Base-by-base conservation (phyloP, 1,139 yeast genomes). In the Saccharomyces hybrid region DNA sequence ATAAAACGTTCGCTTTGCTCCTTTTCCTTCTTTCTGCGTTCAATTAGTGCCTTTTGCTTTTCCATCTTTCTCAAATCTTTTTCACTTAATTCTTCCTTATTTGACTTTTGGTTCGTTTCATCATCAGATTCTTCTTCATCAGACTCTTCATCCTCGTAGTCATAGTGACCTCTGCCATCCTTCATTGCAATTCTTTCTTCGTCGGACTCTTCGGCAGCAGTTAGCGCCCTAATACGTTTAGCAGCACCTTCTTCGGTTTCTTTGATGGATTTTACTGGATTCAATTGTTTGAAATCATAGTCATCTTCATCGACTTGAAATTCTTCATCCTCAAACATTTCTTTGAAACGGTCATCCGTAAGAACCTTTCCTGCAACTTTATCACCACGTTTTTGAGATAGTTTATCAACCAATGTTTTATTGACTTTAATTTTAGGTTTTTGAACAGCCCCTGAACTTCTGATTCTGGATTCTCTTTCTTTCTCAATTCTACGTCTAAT, bases 391-490 rank as follows among this genome's bases (percentile, higher is more conserved):
- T 82, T 83, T 62, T 78, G 80, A 26, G 77, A 80, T 68, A 90
- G 77, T 68, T 82, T 86, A 54, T 80, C 80, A 52, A 95, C 97
- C 78, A 91, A 80, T 44, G 81, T 86, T 70, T 86, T 87, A 73
- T 93, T 93, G 74, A 91, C 96, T 74, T 88, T 91, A 73, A 89
- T 80, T 68, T 85, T 85, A 59, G 91, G 81, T 60, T 82, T 83
- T 48, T 80, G 77, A 55, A 83, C 74, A 29, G 90, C 88, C 56
- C 95, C 95, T 9, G 93, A 79, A n/a, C 88, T 76, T 70, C 98
- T 83, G 71, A 93, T 93, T 75, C 99, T 82, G 7, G 97, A 88
- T 72, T 90, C 97, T 74, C 98, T 82, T 72, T 90, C 97, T 66
- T 88, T 80, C 57, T 90, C 98, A 65, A 93, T 86, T 71, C 86